Evolutionary conservation across 768 basidiomycete species (phyloP).

Genomic region (Phallus indusiatus): DNA sequence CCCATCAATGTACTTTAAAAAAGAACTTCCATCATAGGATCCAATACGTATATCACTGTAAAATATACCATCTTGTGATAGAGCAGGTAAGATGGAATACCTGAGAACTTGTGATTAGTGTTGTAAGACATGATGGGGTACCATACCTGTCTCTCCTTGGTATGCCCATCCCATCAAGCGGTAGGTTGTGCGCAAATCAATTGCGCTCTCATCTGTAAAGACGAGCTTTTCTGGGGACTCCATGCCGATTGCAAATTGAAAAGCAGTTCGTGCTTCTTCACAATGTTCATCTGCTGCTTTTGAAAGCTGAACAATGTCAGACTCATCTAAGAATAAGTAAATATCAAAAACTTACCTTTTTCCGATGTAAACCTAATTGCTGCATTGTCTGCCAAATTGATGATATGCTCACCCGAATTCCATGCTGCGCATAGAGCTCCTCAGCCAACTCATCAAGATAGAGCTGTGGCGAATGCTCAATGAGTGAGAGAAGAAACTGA

Average conservation of each 20-base stretch:
- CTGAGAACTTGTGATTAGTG: constrained; percentile 4
- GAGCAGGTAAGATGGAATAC: constrained; percentile 17
- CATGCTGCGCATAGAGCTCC: constrained; percentile 1
- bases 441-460: constrained; percentile 16
- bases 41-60: constrained; percentile 17
- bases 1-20: constrained; percentile 14
- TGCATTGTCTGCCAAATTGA: background rate
- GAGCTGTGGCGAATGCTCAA: constrained; percentile 15
- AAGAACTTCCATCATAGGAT: constrained; percentile 18
- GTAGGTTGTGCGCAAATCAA: constrained; percentile 6
- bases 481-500: constrained; percentile 13
- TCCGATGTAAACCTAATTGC: background rate
- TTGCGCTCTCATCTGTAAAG: constrained; percentile 11
- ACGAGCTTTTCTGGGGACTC: constrained; percentile 13
- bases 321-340: background rate
- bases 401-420: background rate
- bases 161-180: constrained; percentile 10
- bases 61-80: constrained; percentile 14
- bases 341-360: background rate
- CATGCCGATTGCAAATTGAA: background rate
- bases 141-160: background rate
- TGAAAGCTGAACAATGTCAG: background rate
- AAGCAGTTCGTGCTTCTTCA: background rate
- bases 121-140: too few relatives aligned
- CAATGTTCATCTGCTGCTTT: background rate